Evolutionary conservation across 306 rosid genomes (phyloP).

Genomic region (Cucurbita argyrosperma): DNA sequence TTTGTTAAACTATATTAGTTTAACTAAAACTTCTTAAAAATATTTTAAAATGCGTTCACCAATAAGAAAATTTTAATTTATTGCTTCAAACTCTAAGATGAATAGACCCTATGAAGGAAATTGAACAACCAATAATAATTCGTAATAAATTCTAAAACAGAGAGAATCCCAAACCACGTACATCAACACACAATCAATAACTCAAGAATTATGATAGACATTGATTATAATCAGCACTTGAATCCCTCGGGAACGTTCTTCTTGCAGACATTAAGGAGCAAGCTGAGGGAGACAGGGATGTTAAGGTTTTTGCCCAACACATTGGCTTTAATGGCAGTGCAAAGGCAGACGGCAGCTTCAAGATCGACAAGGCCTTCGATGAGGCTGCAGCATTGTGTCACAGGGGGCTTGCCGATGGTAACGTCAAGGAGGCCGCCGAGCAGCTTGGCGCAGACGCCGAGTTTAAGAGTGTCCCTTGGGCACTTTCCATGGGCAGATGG

Average conservation of each 20-base stretch:
- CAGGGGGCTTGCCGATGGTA: constrained; percentile 43
- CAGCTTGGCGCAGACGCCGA: constrained; percentile 48
- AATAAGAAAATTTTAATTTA: too few relatives aligned
- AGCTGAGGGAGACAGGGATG: constrained; percentile 45
- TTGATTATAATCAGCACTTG: neutral
- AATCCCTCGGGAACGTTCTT: constrained; percentile 23
- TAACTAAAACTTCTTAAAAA: too few relatives aligned
- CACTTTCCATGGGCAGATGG: constrained; percentile 13
- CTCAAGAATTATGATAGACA: too few relatives aligned
- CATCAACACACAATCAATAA: too few relatives aligned
- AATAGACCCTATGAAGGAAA: too few relatives aligned
- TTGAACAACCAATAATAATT: too few relatives aligned
- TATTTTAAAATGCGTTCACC: too few relatives aligned
- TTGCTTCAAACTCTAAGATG: too few relatives aligned
- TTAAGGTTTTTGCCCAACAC: constrained; percentile 55
- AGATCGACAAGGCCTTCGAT: constrained; percentile 53
- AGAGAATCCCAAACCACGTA: too few relatives aligned
- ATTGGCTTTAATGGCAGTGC: constrained; percentile 60
- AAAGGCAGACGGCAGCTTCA: constrained; percentile 67
- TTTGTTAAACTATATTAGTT: too few relatives aligned
- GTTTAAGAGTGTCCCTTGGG: constrained; percentile 50
- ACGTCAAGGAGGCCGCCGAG: constrained; percentile 39
- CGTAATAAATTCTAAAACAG: too few relatives aligned
- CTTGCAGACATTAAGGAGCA: constrained; percentile 58
- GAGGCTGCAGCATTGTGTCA: constrained; percentile 49